Percentiles rank a stretch among this genome's conserved stretches.
phyloP scores from a whole-genome alignment of 2,329 filamentous ascomycete genomes.

The Rhinocladiella similis region DNA sequence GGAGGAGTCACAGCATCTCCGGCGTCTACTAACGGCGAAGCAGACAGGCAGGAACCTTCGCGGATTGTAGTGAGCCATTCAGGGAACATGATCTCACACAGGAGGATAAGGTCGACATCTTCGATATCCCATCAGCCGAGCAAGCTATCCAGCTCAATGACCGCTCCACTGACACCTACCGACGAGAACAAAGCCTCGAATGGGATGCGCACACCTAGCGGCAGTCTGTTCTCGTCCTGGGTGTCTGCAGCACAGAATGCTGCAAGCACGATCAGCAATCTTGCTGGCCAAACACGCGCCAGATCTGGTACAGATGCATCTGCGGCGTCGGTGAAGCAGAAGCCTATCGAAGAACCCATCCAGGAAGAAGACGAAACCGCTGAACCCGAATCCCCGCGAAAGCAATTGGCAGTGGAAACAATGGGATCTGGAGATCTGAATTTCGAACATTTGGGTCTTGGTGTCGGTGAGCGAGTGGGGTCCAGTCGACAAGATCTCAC shows the following conservation, averaged over 20 bases:
- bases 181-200: conserved; percentile 57
- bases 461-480: conserved; percentile 32
- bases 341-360: conserved; percentile 28
- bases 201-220: conserved; percentile 27
- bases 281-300: conserved; percentile 52
- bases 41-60: conserved; percentile 36
- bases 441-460: conserved; percentile 81
- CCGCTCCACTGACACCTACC: conserved; percentile 73
- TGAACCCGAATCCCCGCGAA: conserved; percentile 49
- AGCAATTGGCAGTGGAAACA: conserved; percentile 80
- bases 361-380: conserved; percentile 35
- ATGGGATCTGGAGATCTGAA: conserved; percentile 86
- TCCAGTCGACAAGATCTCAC: conserved; percentile 34
- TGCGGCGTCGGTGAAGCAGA: conserved; percentile 34
- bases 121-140: conserved; percentile 64
- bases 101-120: conserved; percentile 59
- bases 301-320: conserved; percentile 37
- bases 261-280: conserved; percentile 73
- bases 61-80: conserved; percentile 62
- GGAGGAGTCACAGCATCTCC: conserved; percentile 33
- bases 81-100: conserved; percentile 74
- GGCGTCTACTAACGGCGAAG: conserved; percentile 34
- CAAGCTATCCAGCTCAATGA: conserved; percentile 78
- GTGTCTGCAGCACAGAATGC: conserved; percentile 92
- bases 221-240: conserved; percentile 84